Percentiles rank a stretch among this genome's conserved stretches.
Evolutionary conservation across 1,139 yeast species (phyloP).

Genomic region (Scheffersomyces insectosa): DNA sequence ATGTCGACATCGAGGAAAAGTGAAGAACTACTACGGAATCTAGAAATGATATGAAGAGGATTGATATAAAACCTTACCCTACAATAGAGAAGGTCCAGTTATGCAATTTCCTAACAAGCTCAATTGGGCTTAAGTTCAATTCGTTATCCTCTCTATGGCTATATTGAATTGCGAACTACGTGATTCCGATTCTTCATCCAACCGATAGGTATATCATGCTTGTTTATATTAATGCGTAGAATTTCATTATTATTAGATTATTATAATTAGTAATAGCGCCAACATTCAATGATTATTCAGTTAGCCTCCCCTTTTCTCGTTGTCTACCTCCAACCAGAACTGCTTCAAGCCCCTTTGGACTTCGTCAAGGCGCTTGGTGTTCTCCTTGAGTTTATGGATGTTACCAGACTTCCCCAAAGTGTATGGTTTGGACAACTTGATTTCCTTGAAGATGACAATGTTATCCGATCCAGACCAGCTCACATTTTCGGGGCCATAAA

Average conservation of each 20-base stretch:
- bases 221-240: not conserved
- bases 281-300: not conserved
- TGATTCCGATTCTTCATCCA: no score
- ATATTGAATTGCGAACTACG: no score
- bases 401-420: slow-evolving; percentile 26
- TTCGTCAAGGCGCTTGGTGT: slow-evolving; percentile 42
- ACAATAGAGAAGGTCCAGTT: no score
- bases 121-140: no score
- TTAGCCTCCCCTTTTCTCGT: slow-evolving; percentile 62
- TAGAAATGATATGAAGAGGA: not conserved
- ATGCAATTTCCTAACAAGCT: no score
- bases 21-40: not conserved
- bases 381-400: slow-evolving; percentile 25
- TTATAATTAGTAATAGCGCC: not conserved
- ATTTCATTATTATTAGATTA: slow-evolving; percentile 3
- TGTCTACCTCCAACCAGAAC: slow-evolving; percentile 54
- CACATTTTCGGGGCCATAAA: slow-evolving; percentile 26
- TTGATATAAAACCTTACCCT: no score
- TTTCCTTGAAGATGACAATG: slow-evolving; percentile 26
- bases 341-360: slow-evolving; percentile 57
- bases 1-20: no score
- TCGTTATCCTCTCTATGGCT: no score
- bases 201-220: no score
- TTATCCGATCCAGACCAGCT: slow-evolving; percentile 23
- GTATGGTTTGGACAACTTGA: slow-evolving; percentile 29